These are phyloP conservation scores for Solanum chacoense DNA, from an alignment of 305 asterid genomes.

Conservation along the genomic window DNA sequence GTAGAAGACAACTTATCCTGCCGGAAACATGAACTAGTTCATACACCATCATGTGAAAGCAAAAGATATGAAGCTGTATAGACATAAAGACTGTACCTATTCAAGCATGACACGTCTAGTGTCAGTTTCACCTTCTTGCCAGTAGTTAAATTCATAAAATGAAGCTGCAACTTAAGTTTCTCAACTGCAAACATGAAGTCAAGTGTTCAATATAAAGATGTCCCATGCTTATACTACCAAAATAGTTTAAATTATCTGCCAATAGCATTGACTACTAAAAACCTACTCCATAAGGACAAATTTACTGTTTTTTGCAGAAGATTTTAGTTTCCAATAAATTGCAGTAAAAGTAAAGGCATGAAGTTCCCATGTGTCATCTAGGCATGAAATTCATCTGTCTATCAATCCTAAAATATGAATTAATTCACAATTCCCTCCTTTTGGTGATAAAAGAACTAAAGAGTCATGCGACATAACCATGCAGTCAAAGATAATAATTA, in stretches of 20 bases:
- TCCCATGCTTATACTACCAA: background rate
- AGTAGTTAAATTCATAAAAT: conserved; percentile 42
- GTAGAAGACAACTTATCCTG: background rate
- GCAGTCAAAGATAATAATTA: background rate
- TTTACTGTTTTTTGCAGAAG: background rate
- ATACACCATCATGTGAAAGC: background rate
- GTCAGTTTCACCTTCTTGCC: conserved; percentile 55
- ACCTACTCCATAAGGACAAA: background rate
- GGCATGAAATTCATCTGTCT: background rate
- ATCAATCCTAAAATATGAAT: background rate
- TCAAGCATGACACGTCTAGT: conserved; percentile 77
- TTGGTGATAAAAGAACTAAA: background rate
- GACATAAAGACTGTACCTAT: conserved; percentile 34
- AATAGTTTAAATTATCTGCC: background rate
- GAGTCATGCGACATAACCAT: background rate
- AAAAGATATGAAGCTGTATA: background rate
- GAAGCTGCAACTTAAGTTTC: conserved; percentile 54
- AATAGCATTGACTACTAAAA: background rate
- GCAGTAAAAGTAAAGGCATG: background rate
- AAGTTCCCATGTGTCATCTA: background rate
- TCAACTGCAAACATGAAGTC: conserved; percentile 45
- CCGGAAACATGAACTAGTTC: background rate
- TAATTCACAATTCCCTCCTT: background rate
- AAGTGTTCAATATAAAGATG: conserved; percentile 5
- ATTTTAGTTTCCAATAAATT: background rate